Evolutionary conservation across 2,329 filamentous ascomycete genomes (phyloP).

Genomic region (Trematosphaeria pertusa): DNA sequence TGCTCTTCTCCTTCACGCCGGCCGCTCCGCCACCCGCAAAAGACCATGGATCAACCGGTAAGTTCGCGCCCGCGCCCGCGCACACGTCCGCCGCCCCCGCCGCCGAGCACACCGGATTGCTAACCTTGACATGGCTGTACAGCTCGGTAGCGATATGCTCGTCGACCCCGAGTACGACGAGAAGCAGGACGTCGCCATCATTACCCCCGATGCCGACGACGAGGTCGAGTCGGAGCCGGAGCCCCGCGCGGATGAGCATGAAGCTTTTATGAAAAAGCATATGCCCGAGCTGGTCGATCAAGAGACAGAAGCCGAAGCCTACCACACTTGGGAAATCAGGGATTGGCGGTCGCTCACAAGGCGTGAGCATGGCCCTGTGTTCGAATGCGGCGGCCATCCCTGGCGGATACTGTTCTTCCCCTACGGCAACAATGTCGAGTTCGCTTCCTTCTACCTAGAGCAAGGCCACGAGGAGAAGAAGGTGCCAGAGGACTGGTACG

Average conservation of each 20-base stretch:
- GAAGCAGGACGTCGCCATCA: constrained; percentile 67
- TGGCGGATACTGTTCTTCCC: constrained; percentile 98
- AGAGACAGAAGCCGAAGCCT: constrained; percentile 76
- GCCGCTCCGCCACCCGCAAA: constrained; percentile 18
- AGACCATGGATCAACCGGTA: constrained; percentile 50
- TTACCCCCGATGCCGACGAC: constrained; percentile 65
- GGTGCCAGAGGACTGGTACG: constrained; percentile 88
- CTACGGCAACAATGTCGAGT: constrained; percentile 91
- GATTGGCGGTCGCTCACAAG: constrained; percentile 78
- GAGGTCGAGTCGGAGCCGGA: constrained; percentile 61
- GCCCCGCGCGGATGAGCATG: constrained; percentile 67
- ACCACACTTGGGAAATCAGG: constrained; percentile 86
- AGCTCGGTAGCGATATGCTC: constrained; percentile 69
- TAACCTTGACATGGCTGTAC: constrained; percentile 19
- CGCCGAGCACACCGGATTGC: constrained; percentile 10
- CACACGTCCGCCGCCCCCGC: constrained; percentile 4
- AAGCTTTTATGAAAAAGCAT: constrained; percentile 83
- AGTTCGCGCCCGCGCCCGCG: constrained; percentile 26
- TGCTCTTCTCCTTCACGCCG: no score
- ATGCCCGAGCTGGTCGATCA: constrained; percentile 80
- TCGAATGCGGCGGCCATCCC: constrained; percentile 84
- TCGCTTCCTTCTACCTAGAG: constrained; percentile 94
- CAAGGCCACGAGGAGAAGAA: constrained; percentile 84
- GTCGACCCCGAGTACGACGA: constrained; percentile 69
- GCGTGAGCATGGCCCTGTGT: constrained; percentile 87